A percentile compares a stretch with the other conserved stretches of the same genome.
phyloP scores from a whole-genome alignment of 306 rosid species.

The Cicer bijugum region DNA sequence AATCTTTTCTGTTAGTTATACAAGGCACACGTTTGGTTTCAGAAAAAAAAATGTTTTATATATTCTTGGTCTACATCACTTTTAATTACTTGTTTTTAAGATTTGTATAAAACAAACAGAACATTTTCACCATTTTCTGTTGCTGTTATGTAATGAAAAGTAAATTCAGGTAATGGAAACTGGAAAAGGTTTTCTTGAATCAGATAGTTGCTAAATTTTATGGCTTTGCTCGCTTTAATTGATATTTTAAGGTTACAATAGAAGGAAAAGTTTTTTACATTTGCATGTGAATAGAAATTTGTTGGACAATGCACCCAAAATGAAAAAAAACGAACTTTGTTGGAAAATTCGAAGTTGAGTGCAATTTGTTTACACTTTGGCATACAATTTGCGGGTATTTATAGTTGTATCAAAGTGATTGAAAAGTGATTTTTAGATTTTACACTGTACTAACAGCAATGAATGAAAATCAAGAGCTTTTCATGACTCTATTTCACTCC shows the following conservation, averaged over 20 bases:
- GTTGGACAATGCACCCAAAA: not conserved
- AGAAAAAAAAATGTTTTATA: not conserved
- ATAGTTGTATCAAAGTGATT: constrained; percentile 8
- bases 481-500: not conserved
- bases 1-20: not conserved
- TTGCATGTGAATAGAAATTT: not conserved
- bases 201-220: not conserved
- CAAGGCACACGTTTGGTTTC: not conserved
- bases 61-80: not conserved
- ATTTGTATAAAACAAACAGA: not conserved
- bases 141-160: not conserved
- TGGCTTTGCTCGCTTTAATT: not conserved
- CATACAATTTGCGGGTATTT: not conserved
- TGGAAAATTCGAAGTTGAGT: not conserved
- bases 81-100: not conserved
- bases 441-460: not conserved
- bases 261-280: constrained; percentile 7
- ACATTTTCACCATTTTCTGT: not conserved
- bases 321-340: not conserved
- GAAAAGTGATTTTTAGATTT: not conserved
- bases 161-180: not conserved
- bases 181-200: not conserved
- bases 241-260: not conserved
- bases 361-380: constrained; percentile 14
- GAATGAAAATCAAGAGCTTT: not conserved